These are phyloP conservation scores for Stephanodiscus triporus DNA, from an alignment of 108 stramenopile species.

Conservation along the genomic window DNA sequence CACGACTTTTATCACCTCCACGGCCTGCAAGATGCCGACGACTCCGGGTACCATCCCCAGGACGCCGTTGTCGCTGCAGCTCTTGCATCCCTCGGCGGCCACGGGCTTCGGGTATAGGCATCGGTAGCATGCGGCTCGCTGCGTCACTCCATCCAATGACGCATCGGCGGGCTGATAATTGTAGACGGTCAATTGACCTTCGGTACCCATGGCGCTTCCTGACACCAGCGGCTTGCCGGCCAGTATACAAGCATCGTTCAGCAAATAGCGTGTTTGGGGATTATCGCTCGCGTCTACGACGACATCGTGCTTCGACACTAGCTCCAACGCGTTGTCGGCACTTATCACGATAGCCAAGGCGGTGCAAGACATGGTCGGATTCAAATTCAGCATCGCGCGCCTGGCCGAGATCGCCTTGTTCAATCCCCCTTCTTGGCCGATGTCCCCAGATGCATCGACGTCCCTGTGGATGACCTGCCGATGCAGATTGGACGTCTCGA, in stretches of 20 bases:
- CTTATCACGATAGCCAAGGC: slow-evolving; percentile 49
- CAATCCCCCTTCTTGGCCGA: slow-evolving; percentile 58
- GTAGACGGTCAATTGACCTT: slow-evolving; percentile 89
- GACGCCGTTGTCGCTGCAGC: slow-evolving; percentile 86
- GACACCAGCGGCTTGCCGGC: slow-evolving; percentile 75
- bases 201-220: slow-evolving; percentile 89
- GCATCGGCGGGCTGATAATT: slow-evolving; percentile 37
- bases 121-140: slow-evolving; percentile 73
- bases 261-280: slow-evolving; percentile 92
- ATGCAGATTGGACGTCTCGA: slow-evolving; percentile 96
- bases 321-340: slow-evolving; percentile 62
- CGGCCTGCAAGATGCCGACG: slow-evolving; percentile 93
- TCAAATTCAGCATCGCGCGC: slow-evolving; percentile 60
- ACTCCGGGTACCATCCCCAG: slow-evolving; percentile 91
- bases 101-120: slow-evolving; percentile 86
- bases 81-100: slow-evolving; percentile 66
- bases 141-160: slow-evolving; percentile 1
- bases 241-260: slow-evolving; percentile 96
- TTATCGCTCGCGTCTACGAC: slow-evolving; percentile 97
- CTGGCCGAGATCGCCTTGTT: slow-evolving; percentile 84
- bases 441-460: slow-evolving; percentile 19
- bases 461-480: slow-evolving; percentile 93
- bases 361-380: slow-evolving; percentile 67
- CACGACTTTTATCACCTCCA: slow-evolving; percentile 89
- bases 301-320: slow-evolving; percentile 70